Percentiles rank a stretch among this genome's conserved stretches.
These are phyloP conservation scores for Cyberlindnera maritima DNA, from an alignment of 805 yeast genomes.

Conservation along the genomic window DNA sequence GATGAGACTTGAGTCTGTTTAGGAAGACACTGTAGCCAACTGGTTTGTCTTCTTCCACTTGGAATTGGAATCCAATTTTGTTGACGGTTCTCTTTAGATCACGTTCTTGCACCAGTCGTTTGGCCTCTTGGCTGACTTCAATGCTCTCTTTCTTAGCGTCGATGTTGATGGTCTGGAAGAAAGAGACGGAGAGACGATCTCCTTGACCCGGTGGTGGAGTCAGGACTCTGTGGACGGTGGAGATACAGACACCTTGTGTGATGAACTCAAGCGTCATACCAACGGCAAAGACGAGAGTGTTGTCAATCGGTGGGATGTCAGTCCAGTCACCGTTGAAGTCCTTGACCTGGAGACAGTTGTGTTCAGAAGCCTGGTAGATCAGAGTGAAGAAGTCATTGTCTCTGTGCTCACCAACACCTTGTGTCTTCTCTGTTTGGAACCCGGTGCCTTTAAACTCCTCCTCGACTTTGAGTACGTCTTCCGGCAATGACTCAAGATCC, in stretches of 20 bases:
- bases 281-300: conserved; percentile 44
- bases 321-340: conserved; percentile 47
- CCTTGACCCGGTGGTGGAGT: conserved; percentile 26
- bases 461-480: conserved; percentile 31
- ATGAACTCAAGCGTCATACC: conserved; percentile 50
- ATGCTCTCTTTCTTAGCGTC: conserved; percentile 22
- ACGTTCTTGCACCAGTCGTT: conserved; percentile 17
- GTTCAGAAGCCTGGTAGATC: conserved; percentile 54
- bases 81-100: conserved; percentile 20
- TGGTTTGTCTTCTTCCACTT: conserved; percentile 32
- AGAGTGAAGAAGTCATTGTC: conserved; percentile 63
- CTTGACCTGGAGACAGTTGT: conserved; percentile 44
- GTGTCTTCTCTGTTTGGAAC: conserved; percentile 34
- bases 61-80: conserved; percentile 29
- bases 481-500: conserved; percentile 24
- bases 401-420: conserved; percentile 47
- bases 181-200: conserved; percentile 44
- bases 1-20: conserved; percentile 47
- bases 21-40: conserved; percentile 46
- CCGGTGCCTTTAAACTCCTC: conserved; percentile 43
- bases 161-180: conserved; percentile 45
- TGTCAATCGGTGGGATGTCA: conserved; percentile 38
- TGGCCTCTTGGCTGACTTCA: conserved; percentile 17
- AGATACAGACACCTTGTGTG: conserved; percentile 46
- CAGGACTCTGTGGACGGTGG: conserved; percentile 47